phyloP scores from a whole-genome alignment of 2,329 filamentous ascomycete genomes.

The Periconia digitata region DNA sequence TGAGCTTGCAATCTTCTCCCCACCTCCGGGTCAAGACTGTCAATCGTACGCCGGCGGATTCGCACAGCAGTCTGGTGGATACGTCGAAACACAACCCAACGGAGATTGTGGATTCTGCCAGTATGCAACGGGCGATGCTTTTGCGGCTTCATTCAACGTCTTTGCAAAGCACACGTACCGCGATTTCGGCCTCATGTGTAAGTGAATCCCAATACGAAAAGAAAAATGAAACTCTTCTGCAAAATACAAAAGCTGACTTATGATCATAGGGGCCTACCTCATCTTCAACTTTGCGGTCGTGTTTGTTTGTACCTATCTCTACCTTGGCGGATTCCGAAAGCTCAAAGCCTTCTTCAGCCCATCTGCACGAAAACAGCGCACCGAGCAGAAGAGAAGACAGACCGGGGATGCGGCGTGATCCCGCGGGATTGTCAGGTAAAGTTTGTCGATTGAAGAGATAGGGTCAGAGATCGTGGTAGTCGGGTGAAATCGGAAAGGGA shows the following conservation, averaged over 20 bases:
- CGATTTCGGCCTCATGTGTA: conserved; percentile 65
- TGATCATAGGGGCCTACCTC: conserved; percentile 50
- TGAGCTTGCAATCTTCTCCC: conserved; percentile 63
- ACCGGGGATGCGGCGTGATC: conserved; percentile 22
- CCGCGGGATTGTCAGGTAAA: too few species aligned
- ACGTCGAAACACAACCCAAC: conserved; percentile 58
- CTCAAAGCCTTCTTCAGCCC: conserved; percentile 40
- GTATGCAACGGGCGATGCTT: conserved; percentile 62
- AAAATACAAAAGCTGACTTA: neutral
- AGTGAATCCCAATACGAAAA: neutral
- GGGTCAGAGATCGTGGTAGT: neutral
- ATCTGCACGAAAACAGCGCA: conserved; percentile 36
- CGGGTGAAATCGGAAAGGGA: conserved; percentile 24
- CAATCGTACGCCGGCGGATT: conserved; percentile 60
- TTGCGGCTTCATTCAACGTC: conserved; percentile 59
- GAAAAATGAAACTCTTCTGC: neutral
- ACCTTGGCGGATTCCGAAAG: conserved; percentile 48
- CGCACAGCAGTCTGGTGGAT: conserved; percentile 59
- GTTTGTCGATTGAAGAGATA: too few species aligned
- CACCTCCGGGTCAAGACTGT: conserved; percentile 63
- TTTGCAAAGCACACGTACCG: conserved; percentile 65
- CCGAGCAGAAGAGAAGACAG: conserved; percentile 27
- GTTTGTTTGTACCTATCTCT: conserved; percentile 58
- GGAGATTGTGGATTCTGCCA: conserved; percentile 67
- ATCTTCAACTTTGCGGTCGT: conserved; percentile 63